Conservation (phyloP, 176 grass and related monocot genomes). For the Bothriochloa decipiens region DNA sequence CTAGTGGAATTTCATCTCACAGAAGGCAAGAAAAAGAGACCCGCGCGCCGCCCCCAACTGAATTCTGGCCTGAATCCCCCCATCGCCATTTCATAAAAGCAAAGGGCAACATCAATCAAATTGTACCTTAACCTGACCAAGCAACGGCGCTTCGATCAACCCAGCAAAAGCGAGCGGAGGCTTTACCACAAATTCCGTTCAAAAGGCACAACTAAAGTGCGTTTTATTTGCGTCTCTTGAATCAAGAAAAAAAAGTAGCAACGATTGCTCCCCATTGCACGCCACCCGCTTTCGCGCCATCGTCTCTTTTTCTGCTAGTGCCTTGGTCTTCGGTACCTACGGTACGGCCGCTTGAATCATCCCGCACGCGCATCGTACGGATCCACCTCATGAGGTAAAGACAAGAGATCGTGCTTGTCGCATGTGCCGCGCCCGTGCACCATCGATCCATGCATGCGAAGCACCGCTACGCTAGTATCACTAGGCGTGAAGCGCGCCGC, state of each 20-base stretch:
- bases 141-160: background rate
- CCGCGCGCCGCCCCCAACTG: no score
- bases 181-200: background rate
- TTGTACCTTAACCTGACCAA: background rate
- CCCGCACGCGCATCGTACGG: background rate
- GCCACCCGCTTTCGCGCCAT: background rate
- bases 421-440: background rate
- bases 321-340: background rate
- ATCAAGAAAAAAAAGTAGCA: background rate
- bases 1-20: no score
- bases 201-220: background rate
- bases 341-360: background rate
- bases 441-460: background rate
- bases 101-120: background rate
- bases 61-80: no score
- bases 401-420: background rate
- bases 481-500: conserved; percentile 27
- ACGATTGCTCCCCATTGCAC: background rate
- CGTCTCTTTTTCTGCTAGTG: background rate
- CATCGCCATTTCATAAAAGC: background rate
- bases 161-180: background rate
- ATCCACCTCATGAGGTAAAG: background rate
- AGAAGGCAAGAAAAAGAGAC: no score
- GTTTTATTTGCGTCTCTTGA: background rate
- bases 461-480: no score